Percentiles rank a stretch among this genome's conserved stretches.
Evolutionary conservation across 345 rosid genomes (phyloP).

Genomic region (Gossypium arboreum): DNA sequence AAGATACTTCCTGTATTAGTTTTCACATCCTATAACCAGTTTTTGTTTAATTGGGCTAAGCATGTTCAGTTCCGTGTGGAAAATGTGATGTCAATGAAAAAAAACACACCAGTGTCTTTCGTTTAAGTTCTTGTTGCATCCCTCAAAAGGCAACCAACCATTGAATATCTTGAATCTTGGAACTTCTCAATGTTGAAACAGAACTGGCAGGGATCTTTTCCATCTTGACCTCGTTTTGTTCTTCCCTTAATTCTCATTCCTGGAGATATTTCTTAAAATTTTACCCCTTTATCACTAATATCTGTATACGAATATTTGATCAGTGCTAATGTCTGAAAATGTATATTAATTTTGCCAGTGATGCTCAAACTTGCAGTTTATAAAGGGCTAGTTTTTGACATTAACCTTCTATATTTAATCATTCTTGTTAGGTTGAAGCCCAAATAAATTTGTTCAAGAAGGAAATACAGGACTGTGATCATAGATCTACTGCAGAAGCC

Average conservation of each 20-base stretch:
- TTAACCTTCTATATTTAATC: constrained; percentile 5
- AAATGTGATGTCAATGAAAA: background rate
- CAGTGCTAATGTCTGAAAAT: background rate
- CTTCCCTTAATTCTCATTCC: background rate
- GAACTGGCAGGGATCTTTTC: background rate
- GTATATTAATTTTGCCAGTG: background rate
- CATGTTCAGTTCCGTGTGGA: background rate
- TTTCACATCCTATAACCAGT: background rate
- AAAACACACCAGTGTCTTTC: background rate
- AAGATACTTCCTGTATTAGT: background rate
- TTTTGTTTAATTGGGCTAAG: background rate
- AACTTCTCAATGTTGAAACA: background rate
- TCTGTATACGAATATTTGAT: background rate
- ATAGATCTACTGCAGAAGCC: constrained; percentile 54
- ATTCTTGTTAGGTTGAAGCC: constrained; percentile 47
- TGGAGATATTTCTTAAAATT: background rate
- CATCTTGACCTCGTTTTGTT: background rate
- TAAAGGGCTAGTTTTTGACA: constrained; percentile 15
- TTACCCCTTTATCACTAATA: background rate
- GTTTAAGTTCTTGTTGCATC: background rate
- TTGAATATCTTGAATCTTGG: background rate
- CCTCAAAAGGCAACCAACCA: background rate
- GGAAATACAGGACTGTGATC: constrained; percentile 46
- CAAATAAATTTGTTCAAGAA: constrained; percentile 43
- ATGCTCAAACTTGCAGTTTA: constrained; percentile 8